Conservation (phyloP, 108 stramenopile genomes). For the Aurantiochytrium sp. region DNA sequence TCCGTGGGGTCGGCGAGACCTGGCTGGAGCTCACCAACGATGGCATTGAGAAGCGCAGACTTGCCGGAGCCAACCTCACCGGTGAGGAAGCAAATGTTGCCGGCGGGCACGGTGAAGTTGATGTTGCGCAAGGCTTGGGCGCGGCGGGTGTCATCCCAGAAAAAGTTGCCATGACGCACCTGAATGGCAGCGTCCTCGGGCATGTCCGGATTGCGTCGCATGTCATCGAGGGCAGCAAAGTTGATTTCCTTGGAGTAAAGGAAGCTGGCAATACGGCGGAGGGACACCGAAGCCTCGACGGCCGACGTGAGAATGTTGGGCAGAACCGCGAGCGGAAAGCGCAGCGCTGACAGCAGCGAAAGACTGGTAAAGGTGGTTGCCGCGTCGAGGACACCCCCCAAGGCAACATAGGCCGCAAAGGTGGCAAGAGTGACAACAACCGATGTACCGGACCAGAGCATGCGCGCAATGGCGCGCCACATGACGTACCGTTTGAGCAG, state of each 20-base stretch:
- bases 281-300: conserved; percentile 76
- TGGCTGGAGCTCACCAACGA: conserved; percentile 73
- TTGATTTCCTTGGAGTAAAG: conserved; percentile 61
- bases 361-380: conserved; percentile 69
- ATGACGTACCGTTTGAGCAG: conserved; percentile 50
- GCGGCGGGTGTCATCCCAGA: neutral
- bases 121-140: neutral
- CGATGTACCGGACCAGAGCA: conserved; percentile 56
- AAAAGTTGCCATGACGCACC: conserved; percentile 4
- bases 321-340: conserved; percentile 87
- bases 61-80: conserved; percentile 82
- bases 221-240: conserved; percentile 35
- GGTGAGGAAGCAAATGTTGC: conserved; percentile 51
- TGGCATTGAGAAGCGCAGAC: conserved; percentile 68
- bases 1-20: conserved; percentile 40
- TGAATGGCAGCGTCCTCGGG: neutral
- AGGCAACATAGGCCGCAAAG: conserved; percentile 67
- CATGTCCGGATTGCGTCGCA: conserved; percentile 32
- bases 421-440: conserved; percentile 75
- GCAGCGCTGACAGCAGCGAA: conserved; percentile 80
- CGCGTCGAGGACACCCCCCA: conserved; percentile 64
- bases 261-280: conserved; percentile 65
- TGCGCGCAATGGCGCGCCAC: neutral
- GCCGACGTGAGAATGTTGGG: conserved; percentile 80
- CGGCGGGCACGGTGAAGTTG: neutral